Evolutionary conservation across 257 asterid species (phyloP), one percentile per base, ranked within the genome.

Genomic region (Fraxinus excelsior): DNA sequence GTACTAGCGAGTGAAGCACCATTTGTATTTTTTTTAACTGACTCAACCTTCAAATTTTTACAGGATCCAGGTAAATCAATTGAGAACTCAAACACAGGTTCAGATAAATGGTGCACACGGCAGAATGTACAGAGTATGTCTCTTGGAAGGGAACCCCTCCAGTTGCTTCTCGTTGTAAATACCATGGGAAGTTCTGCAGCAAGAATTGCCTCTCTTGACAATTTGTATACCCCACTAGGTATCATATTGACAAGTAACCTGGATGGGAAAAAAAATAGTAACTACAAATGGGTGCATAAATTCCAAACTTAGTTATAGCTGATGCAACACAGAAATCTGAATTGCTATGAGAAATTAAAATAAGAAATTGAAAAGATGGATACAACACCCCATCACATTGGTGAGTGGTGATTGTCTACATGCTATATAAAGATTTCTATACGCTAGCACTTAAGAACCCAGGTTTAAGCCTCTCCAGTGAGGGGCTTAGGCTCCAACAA

Each of bases 81-180:
- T 70, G 80, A 79, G 49, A 84, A 76, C 67, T 84, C 90, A 40
- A 42, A 85, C 71, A 85, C 82, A 64, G 99, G 99, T 85, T 93
- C 99, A 40, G 93, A 81, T 80, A 93, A 83, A 80, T 82, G 88
- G 81, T 89, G 92, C 82, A 84, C 90, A 46, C 97, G 98, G 80
- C 97, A 93, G 73, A 95, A 90, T 75, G 96, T 82, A 76, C 83
- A 82, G 9, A 95, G 94, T 64, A 90, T 80, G 70, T 95, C 97
- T 85, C 91, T 93, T 2, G 97, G 99, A 32, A 85, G 80, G 71
- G 91, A 79, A 69, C 97, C 98, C 89, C 91, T 90, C 98, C 99
- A 95, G 69, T 86, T 90, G 88, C 78, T 82, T 84, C 84, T 88
- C 37, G 94, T 82, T 19, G 97, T 89, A 82, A 82, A 91, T 75